Conservation (phyloP, 495 filamentous ascomycete genomes). For the Lophiostoma macrostomum region DNA sequence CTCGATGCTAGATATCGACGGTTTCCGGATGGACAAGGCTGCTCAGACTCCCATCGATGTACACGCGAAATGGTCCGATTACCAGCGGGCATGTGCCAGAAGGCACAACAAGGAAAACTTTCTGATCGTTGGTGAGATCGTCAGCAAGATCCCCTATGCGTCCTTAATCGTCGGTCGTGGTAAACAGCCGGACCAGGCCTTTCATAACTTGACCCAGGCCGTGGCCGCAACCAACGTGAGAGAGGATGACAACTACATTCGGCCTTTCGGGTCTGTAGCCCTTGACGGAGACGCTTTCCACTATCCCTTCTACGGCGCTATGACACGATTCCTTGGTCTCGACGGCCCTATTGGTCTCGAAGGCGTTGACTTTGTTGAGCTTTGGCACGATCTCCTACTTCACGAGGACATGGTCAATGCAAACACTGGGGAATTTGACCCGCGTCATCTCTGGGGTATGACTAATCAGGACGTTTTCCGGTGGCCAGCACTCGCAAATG, state of each 20-base stretch:
- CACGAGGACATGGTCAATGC: conserved; percentile 66
- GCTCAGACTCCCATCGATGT: conserved; percentile 26
- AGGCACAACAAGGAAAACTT: conserved; percentile 33
- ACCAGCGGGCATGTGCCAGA: conserved; percentile 19
- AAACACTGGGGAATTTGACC: conserved; percentile 65
- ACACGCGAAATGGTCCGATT: conserved; percentile 26
- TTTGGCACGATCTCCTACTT: conserved; percentile 59
- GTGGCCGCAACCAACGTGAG: conserved; percentile 43
- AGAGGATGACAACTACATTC: conserved; percentile 55
- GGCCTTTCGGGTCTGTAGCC: conserved; percentile 54
- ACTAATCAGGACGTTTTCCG: conserved; percentile 76
- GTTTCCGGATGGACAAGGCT: conserved; percentile 34
- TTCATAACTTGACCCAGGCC: conserved; percentile 48
- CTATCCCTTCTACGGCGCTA: conserved; percentile 66
- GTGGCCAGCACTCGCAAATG: conserved; percentile 65
- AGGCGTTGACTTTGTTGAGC: conserved; percentile 58
- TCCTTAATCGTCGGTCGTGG: conserved; percentile 67
- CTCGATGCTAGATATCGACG: conserved; percentile 32
- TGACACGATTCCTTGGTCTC: conserved; percentile 65
- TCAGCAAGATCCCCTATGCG: conserved; percentile 46
- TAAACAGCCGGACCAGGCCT: conserved; percentile 53
- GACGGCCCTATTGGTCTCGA: conserved; percentile 62
- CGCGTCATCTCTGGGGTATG: conserved; percentile 66
- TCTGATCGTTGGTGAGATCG: conserved; percentile 32
- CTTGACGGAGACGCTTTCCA: conserved; percentile 68